Base-by-base conservation (phyloP, 352 stramenopile species). In the Phytophthora constricta region DNA sequence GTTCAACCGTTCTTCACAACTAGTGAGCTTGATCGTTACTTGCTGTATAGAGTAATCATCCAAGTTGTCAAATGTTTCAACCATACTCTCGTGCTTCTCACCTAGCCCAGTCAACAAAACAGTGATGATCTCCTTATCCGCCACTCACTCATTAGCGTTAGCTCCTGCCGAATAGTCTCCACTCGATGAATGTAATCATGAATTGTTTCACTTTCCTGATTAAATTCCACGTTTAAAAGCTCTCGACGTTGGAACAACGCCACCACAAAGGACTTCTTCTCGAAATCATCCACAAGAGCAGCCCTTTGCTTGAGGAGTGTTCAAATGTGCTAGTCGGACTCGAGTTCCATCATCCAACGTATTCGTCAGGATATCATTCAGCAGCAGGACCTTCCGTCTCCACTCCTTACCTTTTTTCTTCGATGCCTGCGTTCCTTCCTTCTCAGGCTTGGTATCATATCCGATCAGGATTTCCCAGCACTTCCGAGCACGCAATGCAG, bases 241-340 rank as follows among this genome's bases (percentile, higher is more conserved):
- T 61, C 59, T 22, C 43, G 14, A 19, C 43, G 22, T 22, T 67
- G 60, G 14, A 67, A 61, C 3, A 67, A 58, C 33, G 49, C 49
- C 8, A 68, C 60, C 23, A n/a, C 33, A 23, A 58, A 68, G 11
- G 51, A 60, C 19, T 61, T 68, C 31, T 68, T 67, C 28, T 67
- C 59, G n/a, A 67, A 67, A 26, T 60, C 27, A n/a, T 60, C 59
- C 19, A 55, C 59, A 3, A 56, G 27, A 43, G 31, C 20, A 39
- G 2, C 51, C 60, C 28, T 61, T 62, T 5, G 16, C 25, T 34
- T 68, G 60, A 1, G 60, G 60, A 0, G 23, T 61, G 13, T 62
- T 8, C 51, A 68, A 28, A 51, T 62, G 50, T 7, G 43, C 42
- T 5, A 67, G 16, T 17, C 59, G 2, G 2, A 67, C 59, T 5